Conservation (phyloP, 192 early-diverging fungal species). For the Coemansia asiatica region DNA sequence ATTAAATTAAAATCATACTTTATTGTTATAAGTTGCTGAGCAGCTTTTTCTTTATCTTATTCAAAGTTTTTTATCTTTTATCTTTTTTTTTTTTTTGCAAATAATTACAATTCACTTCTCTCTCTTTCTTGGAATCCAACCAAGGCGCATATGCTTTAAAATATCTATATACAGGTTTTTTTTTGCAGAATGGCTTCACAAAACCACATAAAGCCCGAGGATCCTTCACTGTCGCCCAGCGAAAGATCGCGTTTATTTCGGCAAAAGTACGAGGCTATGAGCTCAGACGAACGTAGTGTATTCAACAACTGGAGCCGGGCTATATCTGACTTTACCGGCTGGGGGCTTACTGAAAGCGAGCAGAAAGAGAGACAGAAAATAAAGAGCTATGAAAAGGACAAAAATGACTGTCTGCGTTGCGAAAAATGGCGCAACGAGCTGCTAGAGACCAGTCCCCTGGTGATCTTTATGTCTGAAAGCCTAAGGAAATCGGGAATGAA, state of each 20-base stretch:
- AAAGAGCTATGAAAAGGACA: slow-evolving; percentile 52
- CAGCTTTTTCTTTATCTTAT: too few species aligned
- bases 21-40: too few species aligned
- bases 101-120: too few species aligned
- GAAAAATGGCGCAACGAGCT: slow-evolving; percentile 78
- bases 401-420: slow-evolving; percentile 63
- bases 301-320: slow-evolving; percentile 67
- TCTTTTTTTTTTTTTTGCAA: too few species aligned
- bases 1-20: too few species aligned
- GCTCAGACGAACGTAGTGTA: slow-evolving; percentile 56
- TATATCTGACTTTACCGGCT: slow-evolving; percentile 60
- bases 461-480: slow-evolving; percentile 83
- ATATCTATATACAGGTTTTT: too few species aligned
- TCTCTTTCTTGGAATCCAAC: too few species aligned
- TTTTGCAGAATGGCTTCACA: not conserved
- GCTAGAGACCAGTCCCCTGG: slow-evolving; percentile 70
- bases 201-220: slow-evolving; percentile 18
- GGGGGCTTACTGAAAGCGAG: slow-evolving; percentile 60
- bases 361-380: slow-evolving; percentile 26
- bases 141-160: too few species aligned
- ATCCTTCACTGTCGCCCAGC: not conserved
- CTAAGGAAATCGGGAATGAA: slow-evolving; percentile 68
- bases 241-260: slow-evolving; percentile 14
- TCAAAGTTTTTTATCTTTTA: too few species aligned
- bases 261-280: slow-evolving; percentile 40